Conservation (phyloP, 2,329 filamentous ascomycete genomes). For the Phaeosphaeria sp. region DNA sequence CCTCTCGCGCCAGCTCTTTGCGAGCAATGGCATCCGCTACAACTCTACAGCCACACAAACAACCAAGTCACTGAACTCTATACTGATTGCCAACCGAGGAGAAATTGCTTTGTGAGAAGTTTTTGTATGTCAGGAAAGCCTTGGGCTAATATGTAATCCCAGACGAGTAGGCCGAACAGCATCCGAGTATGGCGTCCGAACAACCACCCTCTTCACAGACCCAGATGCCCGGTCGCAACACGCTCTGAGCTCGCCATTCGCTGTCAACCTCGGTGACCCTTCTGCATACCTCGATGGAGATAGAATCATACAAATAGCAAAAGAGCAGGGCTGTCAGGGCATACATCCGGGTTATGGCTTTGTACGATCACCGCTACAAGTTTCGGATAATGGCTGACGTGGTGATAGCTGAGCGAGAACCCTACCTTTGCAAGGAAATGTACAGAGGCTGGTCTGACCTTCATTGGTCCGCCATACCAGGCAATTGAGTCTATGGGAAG, state of each 20-base stretch:
- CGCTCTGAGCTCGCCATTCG: conserved; percentile 81
- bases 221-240: conserved; percentile 89
- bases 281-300: conserved; percentile 93
- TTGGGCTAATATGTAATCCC: neutral
- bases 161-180: conserved; percentile 88
- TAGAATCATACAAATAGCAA: conserved; percentile 87
- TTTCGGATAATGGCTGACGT: conserved; percentile 15
- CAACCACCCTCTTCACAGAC: conserved; percentile 94
- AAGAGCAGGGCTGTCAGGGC: conserved; percentile 83
- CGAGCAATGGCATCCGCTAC: conserved; percentile 36
- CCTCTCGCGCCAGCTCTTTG: conserved; percentile 45
- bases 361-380: conserved; percentile 46
- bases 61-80: conserved; percentile 67
- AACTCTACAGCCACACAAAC: conserved; percentile 39
- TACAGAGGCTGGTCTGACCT: conserved; percentile 86
- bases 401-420: conserved; percentile 77
- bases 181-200: conserved; percentile 84
- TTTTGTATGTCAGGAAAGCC: neutral
- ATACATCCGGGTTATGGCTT: conserved; percentile 97
- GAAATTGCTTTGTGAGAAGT: conserved; percentile 80
- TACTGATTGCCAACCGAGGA: conserved; percentile 94
- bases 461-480: conserved; percentile 86
- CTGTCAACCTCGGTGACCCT: conserved; percentile 81
- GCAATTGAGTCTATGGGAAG: conserved; percentile 87
- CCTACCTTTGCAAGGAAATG: conserved; percentile 87